These are phyloP conservation scores for Hanseniaspora jakobsenii DNA, from an alignment of 805 yeast genomes.

Conservation along the genomic window DNA sequence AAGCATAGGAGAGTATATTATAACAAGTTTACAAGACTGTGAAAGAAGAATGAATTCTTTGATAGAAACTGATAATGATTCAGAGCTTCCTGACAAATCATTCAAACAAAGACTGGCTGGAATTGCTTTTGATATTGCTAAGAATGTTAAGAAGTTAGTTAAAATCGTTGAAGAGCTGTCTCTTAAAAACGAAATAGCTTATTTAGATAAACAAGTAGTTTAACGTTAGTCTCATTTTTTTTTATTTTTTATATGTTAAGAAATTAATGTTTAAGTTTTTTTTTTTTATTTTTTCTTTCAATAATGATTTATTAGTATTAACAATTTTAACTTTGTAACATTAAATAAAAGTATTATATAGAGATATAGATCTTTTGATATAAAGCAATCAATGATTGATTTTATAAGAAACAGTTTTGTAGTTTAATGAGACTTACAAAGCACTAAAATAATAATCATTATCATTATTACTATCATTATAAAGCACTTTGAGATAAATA, in stretches of 20 bases:
- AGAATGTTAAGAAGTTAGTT: constrained; percentile 88
- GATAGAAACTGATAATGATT: constrained; percentile 33
- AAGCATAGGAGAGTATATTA: constrained; percentile 87
- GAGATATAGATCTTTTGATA: no score
- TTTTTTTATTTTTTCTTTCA: background rate
- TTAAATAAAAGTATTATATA: no score
- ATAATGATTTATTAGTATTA: no score
- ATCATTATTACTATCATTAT: no score
- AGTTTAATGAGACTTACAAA: no score
- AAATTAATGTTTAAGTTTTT: background rate
- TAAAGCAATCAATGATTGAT: no score
- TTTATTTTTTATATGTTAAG: background rate
- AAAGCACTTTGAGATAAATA: no score
- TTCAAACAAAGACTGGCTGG: constrained; percentile 92
- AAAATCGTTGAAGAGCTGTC: constrained; percentile 93
- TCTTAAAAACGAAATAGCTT: constrained; percentile 71
- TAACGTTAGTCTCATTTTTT: no score
- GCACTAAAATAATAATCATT: no score
- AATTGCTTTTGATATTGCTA: constrained; percentile 89
- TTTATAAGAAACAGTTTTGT: no score
- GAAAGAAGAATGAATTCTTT: constrained; percentile 67
- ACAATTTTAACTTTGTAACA: no score
- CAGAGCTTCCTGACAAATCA: constrained; percentile 70
- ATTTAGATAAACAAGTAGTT: constrained; percentile 52
- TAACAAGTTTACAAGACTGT: constrained; percentile 75